Evolutionary conservation across 2,329 filamentous ascomycete genomes (phyloP).

Genomic region (Botrytis medusae): DNA sequence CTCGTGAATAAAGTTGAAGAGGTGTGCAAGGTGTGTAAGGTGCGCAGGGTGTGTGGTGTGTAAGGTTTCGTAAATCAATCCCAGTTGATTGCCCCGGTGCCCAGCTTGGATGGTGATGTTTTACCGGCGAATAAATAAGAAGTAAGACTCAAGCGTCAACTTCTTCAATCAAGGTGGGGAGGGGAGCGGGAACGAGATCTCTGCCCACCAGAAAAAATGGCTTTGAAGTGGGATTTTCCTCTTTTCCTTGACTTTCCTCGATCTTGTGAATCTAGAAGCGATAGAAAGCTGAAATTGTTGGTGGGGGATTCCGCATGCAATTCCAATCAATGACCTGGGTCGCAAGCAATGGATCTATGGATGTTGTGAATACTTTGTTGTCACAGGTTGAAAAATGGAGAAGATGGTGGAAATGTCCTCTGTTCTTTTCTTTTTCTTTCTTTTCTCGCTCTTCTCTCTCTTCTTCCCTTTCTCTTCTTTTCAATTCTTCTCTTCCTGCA

Average conservation of each 20-base stretch:
- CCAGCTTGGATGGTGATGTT: background rate
- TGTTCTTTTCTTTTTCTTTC: background rate
- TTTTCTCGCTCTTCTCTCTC: background rate
- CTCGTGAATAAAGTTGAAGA: conserved; percentile 16
- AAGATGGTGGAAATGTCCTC: background rate
- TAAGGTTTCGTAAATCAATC: background rate
- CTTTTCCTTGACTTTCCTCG: conserved; percentile 2
- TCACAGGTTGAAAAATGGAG: background rate
- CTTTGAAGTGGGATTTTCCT: background rate
- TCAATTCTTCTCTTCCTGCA: background rate
- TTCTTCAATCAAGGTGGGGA: background rate
- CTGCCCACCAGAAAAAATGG: background rate
- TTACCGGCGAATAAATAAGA: background rate
- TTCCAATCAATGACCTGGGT: background rate
- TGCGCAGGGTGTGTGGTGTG: background rate
- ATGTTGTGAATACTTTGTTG: conserved; percentile 1
- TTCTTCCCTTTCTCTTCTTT: background rate
- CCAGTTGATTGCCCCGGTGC: conserved; percentile 11
- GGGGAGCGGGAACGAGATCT: conserved; percentile 9
- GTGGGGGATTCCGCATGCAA: conserved; percentile 5
- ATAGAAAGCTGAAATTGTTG: conserved; percentile 4
- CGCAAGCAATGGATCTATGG: background rate
- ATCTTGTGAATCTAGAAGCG: conserved; percentile 5
- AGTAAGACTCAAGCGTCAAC: background rate
- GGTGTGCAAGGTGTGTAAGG: background rate